phyloP scores from a whole-genome alignment of 768 basidiomycete genomes.

The Lactifluus piperatus region DNA sequence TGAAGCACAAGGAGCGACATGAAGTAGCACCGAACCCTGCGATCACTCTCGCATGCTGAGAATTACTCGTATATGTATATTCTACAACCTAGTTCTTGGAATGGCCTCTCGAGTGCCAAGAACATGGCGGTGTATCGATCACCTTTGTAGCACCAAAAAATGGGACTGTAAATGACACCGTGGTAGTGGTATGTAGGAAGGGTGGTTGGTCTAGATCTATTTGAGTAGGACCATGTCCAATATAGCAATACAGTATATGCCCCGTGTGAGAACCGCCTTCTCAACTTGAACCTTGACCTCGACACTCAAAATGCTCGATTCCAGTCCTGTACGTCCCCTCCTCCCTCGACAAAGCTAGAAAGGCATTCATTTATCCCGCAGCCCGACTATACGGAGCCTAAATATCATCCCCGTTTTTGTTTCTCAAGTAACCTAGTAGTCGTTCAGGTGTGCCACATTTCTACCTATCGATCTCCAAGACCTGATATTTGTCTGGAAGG shows the following conservation, averaged over 20 bases:
- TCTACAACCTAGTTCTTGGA: too few species aligned
- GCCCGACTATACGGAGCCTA: not conserved
- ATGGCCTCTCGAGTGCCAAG: too few species aligned
- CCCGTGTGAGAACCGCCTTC: not conserved
- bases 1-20: not conserved
- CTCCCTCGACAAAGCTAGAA: not conserved
- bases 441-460: not conserved
- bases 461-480: not conserved
- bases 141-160: too few species aligned
- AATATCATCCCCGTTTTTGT: not conserved
- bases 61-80: not conserved
- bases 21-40: not conserved
- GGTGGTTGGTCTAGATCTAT: too few species aligned
- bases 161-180: too few species aligned
- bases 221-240: not conserved
- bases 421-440: not conserved
- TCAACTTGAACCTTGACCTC: not conserved
- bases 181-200: too few species aligned
- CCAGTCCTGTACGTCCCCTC: slow-evolving; percentile 4
- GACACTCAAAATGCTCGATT: not conserved
- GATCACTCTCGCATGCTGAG: not conserved
- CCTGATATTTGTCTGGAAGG: not conserved
- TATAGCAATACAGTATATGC: not conserved
- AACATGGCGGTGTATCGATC: too few species aligned
- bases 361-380: not conserved